phyloP scores from a whole-genome alignment of 176 grass and related monocot genomes.

The Rhynchospora tenuis region DNA sequence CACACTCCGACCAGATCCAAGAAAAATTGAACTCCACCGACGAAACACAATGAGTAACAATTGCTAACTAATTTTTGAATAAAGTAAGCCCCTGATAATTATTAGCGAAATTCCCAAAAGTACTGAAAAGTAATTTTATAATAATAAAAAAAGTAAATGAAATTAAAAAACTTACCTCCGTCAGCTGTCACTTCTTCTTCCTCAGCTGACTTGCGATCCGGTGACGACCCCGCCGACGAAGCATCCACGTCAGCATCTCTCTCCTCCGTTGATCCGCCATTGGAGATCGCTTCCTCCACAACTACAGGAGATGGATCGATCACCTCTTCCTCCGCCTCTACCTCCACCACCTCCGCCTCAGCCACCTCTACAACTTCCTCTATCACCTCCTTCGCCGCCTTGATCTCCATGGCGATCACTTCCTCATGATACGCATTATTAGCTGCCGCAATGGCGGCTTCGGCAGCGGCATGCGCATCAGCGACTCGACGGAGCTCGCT shows the following conservation, averaged over 20 bases:
- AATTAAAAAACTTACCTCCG: conserved; percentile 50
- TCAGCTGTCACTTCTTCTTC: conserved; percentile 55
- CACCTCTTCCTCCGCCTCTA: not conserved
- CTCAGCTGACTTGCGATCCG: conserved; percentile 55
- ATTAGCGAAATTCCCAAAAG: not conserved
- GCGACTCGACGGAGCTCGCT: conserved; percentile 56
- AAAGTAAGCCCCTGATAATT: not conserved
- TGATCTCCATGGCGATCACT: conserved; percentile 39
- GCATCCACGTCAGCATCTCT: conserved; percentile 37
- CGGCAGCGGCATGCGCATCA: conserved; percentile 28
- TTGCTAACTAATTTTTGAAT: not conserved
- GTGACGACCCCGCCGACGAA: conserved; percentile 75
- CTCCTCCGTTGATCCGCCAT: not conserved
- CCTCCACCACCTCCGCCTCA: not conserved
- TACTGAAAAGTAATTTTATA: conserved; percentile 9
- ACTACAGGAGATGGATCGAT: not conserved
- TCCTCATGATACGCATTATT: conserved; percentile 37
- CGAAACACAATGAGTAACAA: not conserved
- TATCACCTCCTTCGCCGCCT: conserved; percentile 22
- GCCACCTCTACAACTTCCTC: not conserved
- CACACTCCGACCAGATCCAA: conserved; percentile 42
- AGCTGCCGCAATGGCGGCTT: conserved; percentile 16
- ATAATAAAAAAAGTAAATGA: not conserved
- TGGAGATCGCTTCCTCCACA: not conserved
- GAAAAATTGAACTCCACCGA: not conserved